These are phyloP conservation scores for Suhomyces wounanorum DNA, from an alignment of 1,139 yeast species.

Conservation along the genomic window DNA sequence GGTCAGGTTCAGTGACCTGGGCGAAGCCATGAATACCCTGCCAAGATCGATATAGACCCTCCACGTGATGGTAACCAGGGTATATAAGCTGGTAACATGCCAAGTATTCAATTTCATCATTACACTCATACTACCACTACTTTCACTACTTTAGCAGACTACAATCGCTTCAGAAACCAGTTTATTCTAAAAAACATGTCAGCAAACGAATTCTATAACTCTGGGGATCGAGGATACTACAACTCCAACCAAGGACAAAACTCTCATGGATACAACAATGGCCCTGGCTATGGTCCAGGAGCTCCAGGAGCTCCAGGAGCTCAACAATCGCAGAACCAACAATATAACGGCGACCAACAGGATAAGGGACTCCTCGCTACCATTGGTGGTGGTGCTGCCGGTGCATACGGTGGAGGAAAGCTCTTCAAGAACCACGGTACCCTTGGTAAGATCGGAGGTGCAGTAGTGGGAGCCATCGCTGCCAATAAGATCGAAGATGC, in stretches of 20 bases:
- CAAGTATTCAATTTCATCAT: no score
- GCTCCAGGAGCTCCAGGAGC: background rate
- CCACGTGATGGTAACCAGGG: background rate
- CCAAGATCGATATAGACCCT: background rate
- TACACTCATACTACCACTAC: background rate
- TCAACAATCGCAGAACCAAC: background rate
- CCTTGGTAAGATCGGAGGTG: conserved; percentile 27
- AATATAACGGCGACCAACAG: conserved; percentile 3
- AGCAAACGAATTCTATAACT: conserved; percentile 57
- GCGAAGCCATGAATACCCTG: background rate
- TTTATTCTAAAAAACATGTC: conserved; percentile 41
- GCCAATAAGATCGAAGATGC: conserved; percentile 23
- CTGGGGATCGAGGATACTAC: conserved; percentile 42
- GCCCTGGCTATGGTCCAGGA: background rate
- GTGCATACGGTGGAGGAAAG: conserved; percentile 44
- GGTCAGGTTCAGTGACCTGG: background rate
- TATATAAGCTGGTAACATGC: no score
- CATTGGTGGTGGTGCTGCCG: conserved; percentile 60
- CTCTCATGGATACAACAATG: background rate
- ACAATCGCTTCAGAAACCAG: background rate
- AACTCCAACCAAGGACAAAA: conserved; percentile 10
- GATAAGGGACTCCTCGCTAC: conserved; percentile 55
- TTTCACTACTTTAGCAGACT: background rate
- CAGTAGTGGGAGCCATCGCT: conserved; percentile 25
- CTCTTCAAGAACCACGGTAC: conserved; percentile 21